Conservation (phyloP, 2,329 filamentous ascomycete genomes). For the Aureobasidium sp. region DNA sequence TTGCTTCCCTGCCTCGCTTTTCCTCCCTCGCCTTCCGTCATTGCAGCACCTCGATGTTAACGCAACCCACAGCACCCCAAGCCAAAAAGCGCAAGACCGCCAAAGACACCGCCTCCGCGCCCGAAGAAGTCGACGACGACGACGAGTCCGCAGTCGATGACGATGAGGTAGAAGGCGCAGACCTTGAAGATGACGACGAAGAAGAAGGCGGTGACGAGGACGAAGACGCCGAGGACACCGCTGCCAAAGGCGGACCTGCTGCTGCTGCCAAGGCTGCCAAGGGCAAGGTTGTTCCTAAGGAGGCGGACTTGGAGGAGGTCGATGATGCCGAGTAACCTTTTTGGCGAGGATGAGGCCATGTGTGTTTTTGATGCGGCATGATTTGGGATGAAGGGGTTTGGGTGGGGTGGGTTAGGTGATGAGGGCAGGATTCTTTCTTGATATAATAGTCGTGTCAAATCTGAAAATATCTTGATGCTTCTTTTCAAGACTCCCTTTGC, state of each 20-base stretch:
- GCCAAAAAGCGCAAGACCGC: constrained; percentile 24
- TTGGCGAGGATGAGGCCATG: too few species aligned
- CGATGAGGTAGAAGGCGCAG: constrained; percentile 23
- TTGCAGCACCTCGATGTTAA: neutral
- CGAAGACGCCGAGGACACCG: constrained; percentile 25
- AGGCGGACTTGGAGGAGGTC: too few species aligned
- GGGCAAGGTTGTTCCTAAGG: constrained; percentile 25
- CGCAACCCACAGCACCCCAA: neutral
- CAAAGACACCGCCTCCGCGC: constrained; percentile 25
- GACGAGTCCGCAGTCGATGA: neutral
- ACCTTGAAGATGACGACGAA: neutral
- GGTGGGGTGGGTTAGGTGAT: too few species aligned
- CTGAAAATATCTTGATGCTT: too few species aligned
- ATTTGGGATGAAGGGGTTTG: too few species aligned
- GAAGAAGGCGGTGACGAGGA: constrained; percentile 12
- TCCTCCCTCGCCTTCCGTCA: neutral
- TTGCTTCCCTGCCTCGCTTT: neutral
- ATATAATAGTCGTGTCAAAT: too few species aligned
- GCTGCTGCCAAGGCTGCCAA: constrained; percentile 27
- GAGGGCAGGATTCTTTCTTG: too few species aligned
- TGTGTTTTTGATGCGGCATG: too few species aligned
- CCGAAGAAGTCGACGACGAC: constrained; percentile 15
- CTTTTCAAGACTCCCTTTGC: too few species aligned
- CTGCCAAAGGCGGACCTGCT: constrained; percentile 25
- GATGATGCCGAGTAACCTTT: too few species aligned